A percentile compares a stretch with the other conserved stretches of the same genome.
phyloP scores from a whole-genome alignment of 177 flowering plant genomes.

The Tripterygium wilfordii region DNA sequence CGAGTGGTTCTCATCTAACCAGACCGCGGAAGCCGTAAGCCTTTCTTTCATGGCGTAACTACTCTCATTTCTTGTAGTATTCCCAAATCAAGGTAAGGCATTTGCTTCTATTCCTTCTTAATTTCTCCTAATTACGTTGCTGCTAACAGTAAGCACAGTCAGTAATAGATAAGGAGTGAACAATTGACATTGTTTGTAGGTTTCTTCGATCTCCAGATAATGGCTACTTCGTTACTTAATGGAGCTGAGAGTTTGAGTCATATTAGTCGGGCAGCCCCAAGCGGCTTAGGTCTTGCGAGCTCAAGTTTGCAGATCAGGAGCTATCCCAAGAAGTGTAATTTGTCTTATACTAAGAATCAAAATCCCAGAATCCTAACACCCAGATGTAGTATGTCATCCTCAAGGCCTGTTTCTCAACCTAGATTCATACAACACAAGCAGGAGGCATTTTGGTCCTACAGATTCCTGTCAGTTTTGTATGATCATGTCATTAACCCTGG shows the following conservation, averaged over 20 bases:
- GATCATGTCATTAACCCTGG: constrained; percentile 84
- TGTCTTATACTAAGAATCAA: constrained; percentile 1
- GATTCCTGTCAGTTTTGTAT: constrained; percentile 82
- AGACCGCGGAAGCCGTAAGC: too few relatives aligned
- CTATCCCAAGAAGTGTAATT: background rate
- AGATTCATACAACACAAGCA: constrained; percentile 95
- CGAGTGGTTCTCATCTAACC: too few relatives aligned
- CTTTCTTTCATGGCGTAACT: too few relatives aligned
- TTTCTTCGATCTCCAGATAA: too few relatives aligned
- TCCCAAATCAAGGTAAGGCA: too few relatives aligned
- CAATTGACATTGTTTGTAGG: too few relatives aligned
- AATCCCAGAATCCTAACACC: constrained; percentile 4
- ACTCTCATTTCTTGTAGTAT: too few relatives aligned
- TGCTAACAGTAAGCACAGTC: too few relatives aligned
- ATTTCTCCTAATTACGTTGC: too few relatives aligned
- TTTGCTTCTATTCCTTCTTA: too few relatives aligned
- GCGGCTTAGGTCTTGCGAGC: constrained; percentile 4
- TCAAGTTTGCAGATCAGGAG: constrained; percentile 1
- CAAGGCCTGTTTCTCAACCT: constrained; percentile 83
- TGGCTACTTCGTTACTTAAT: constrained; percentile 13
- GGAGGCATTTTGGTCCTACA: constrained; percentile 96
- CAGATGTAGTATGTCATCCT: constrained; percentile 17
- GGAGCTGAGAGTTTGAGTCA: constrained; percentile 14
- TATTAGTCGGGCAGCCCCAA: constrained; percentile 1
- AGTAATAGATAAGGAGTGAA: too few relatives aligned